Evolutionary conservation across 495 filamentous ascomycete genomes (phyloP).

Genomic region (Thozetella sp.): DNA sequence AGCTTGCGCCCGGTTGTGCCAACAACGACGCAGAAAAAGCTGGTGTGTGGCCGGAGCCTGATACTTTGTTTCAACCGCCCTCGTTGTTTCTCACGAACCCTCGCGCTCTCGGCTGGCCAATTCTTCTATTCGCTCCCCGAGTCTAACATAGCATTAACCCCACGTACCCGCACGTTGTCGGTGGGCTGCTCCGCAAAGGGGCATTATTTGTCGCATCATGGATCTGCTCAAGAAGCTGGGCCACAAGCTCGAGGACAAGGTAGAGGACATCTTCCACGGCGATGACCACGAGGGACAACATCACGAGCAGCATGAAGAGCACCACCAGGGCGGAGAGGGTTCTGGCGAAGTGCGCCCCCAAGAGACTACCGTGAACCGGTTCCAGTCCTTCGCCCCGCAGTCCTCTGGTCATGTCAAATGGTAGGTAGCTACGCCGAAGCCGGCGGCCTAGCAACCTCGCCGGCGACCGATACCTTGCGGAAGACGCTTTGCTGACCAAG

Average conservation of each 20-base stretch:
- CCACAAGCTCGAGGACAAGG: conserved; percentile 18
- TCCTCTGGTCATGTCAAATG: conserved; percentile 91
- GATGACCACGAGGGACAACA: conserved; percentile 34
- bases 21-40: no score
- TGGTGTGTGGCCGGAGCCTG: no score
- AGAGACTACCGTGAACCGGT: conserved; percentile 61
- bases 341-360: conserved; percentile 29
- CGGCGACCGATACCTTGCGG: neutral
- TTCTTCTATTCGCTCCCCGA: no score
- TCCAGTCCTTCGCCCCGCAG: conserved; percentile 83
- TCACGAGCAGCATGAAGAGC: conserved; percentile 18
- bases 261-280: conserved; percentile 32
- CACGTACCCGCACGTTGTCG: neutral
- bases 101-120: no score
- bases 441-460: neutral
- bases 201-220: conserved; percentile 4
- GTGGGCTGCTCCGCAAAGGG: neutral
- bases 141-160: neutral
- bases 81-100: no score
- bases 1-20: no score
- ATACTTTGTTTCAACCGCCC: no score
- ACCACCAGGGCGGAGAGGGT: conserved; percentile 23
- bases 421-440: conserved; percentile 37
- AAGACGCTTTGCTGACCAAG: neutral
- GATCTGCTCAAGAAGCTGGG: conserved; percentile 22